A percentile compares a stretch with the other conserved stretches of the same genome.
These are phyloP conservation scores for Aureococcus anophagefferens DNA, from an alignment of 108 stramenopile species.

Conservation along the genomic window DNA sequence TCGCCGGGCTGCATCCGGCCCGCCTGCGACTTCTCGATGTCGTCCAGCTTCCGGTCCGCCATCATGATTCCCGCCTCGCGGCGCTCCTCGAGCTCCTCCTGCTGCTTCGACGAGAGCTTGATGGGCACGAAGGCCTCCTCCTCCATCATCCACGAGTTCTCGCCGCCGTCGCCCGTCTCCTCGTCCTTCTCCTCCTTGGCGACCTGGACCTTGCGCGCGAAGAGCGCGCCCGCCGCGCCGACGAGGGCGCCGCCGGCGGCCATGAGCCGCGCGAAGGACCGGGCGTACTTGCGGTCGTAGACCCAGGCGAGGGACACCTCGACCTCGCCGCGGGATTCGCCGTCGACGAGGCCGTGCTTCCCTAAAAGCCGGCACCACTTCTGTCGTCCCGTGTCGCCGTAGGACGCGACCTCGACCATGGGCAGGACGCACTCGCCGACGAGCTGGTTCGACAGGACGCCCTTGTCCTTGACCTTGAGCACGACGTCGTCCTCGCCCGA, in stretches of 20 bases:
- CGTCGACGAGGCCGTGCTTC: not conserved
- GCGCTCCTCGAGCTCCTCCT: not conserved
- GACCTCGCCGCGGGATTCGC: not conserved
- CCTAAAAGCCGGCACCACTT: not conserved
- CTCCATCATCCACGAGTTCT: not conserved
- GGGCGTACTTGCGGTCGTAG: not conserved
- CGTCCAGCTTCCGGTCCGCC: not conserved
- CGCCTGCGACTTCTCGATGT: not conserved
- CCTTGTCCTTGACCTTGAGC: not conserved
- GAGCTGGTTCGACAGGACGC: not conserved
- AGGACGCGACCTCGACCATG: not conserved
- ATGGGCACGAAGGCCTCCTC: not conserved
- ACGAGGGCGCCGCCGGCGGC: not conserved
- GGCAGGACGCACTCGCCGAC: not conserved
- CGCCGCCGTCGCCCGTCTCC: not conserved
- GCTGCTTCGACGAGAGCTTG: not conserved
- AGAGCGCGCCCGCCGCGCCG: not conserved
- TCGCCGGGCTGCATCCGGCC: conserved; percentile 28
- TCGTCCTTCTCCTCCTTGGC: not conserved
- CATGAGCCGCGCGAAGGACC: not conserved
- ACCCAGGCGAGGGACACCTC: not conserved
- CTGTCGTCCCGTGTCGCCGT: not conserved
- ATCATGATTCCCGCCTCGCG: not conserved
- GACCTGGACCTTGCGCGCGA: not conserved
- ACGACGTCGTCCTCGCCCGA: not conserved